Evolutionary conservation across 169 alveolate species (phyloP).

Genomic region (Perkinsus chesapeaki): DNA sequence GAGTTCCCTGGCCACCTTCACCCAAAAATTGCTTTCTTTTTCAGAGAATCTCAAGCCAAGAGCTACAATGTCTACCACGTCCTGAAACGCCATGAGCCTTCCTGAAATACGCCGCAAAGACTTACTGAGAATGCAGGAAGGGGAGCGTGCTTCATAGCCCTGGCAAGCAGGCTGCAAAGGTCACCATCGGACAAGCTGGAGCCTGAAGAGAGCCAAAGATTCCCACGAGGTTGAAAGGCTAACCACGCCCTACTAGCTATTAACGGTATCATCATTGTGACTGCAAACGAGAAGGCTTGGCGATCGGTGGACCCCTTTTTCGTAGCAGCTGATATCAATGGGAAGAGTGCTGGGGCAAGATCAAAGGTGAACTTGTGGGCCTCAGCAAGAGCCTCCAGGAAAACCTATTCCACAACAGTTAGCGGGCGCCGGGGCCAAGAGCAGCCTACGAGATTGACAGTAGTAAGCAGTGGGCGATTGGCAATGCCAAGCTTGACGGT

Average conservation of each 20-base stretch:
- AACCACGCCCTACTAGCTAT: not conserved
- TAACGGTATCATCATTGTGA: not conserved
- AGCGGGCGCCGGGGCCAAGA: not conserved
- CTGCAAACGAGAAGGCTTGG: not conserved
- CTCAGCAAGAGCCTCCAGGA: not conserved
- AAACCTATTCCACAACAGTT: not conserved
- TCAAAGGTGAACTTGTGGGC: not conserved
- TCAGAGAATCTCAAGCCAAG: not conserved
- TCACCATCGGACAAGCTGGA: not conserved
- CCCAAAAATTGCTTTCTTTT: not conserved
- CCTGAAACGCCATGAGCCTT: not conserved
- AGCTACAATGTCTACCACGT: not conserved
- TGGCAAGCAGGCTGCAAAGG: not conserved
- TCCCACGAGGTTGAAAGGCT: no score
- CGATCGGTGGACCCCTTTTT: not conserved
- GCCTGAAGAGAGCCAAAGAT: not conserved
- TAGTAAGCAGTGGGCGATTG: not conserved
- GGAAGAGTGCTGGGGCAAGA: not conserved
- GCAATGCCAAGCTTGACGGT: not conserved
- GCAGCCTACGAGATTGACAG: not conserved
- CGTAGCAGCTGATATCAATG: not conserved
- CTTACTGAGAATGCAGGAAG: not conserved
- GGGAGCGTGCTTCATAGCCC: not conserved
- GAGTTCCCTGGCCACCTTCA: not conserved
- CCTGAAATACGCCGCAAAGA: not conserved